Base-by-base conservation (phyloP, 176 grass and related monocot genomes). In the Luzula sylvatica region DNA sequence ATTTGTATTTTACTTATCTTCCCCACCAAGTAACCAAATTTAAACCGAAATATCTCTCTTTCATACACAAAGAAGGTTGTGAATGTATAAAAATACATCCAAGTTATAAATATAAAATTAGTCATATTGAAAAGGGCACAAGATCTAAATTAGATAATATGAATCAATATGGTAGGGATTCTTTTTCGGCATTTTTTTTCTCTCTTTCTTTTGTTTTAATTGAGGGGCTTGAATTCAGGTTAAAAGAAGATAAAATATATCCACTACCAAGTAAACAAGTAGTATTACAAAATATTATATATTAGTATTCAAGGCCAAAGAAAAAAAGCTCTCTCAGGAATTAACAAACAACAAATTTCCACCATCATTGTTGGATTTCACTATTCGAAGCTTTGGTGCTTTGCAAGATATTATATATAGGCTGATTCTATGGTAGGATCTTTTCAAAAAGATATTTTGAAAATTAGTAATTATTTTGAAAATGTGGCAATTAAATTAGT, bases 271-370 rank as follows among this genome's bases (percentile, higher is more conserved):
- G n/a, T 4, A 58, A 38, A 32, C 21, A 12, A n/a, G n/a, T n/a
- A n/a, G n/a, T n/a, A n/a, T n/a, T n/a, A n/a, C n/a, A n/a, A n/a
- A 43, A 6, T 45, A 60, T 44, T 44, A 3, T n/a, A n/a, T 24
- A 61, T 9, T 3, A 11, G 20, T 7, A 30, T 48, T 67, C 55
- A 65, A 53, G 49, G 15, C 14, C 38, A 46, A 72, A 68, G 38
- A 40, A 68, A 52, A n/a, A 41, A 62, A n/a, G 55, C 22, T 45
- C 51, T 19, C 42, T 61, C 77, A 78, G 78, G 55, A 87, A 87
- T 72, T 65, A 43, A 53, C 50, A 53, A 66, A 40, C 22, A 74
- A 56, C 55, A 23, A 41, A 66, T 25, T 7, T 4, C 26, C 63
- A 72, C 44, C 78, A 58, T 61, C 41, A 38, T 74, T 42, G 51